phyloP scores from a whole-genome alignment of 2,329 filamentous ascomycete species.

The Simplicillium sp. region DNA sequence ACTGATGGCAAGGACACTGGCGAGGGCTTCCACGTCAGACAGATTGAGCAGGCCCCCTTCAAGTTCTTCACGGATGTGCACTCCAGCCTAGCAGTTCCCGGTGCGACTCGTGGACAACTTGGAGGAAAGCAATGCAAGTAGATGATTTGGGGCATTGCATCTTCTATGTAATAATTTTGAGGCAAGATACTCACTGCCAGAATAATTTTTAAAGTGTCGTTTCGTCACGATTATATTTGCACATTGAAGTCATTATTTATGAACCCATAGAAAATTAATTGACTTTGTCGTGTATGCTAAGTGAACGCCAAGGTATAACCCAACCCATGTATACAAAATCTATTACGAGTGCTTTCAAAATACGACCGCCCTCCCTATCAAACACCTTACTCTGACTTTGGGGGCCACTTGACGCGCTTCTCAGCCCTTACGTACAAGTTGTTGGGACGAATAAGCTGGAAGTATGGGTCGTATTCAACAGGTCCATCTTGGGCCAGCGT shows the following conservation, averaged over 20 bases:
- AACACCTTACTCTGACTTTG: slow-evolving; percentile 9
- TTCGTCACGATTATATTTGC: too few relatives aligned
- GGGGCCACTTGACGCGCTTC: slow-evolving; percentile 38
- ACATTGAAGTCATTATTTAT: too few relatives aligned
- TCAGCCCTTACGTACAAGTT: slow-evolving; percentile 44
- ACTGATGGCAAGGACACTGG: slow-evolving; percentile 20
- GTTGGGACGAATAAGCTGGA: slow-evolving; percentile 45
- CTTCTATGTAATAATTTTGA: too few relatives aligned
- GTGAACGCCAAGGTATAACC: too few relatives aligned
- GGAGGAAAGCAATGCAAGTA: slow-evolving; percentile 6
- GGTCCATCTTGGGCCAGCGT: slow-evolving; percentile 35
- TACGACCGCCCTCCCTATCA: too few relatives aligned
- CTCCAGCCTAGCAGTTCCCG: slow-evolving; percentile 35
- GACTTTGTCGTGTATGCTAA: too few relatives aligned
- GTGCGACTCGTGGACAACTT: slow-evolving; percentile 43
- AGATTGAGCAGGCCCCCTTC: slow-evolving; percentile 40
- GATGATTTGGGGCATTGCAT: too few relatives aligned
- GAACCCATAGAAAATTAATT: too few relatives aligned
- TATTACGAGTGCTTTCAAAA: too few relatives aligned
- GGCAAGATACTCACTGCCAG: too few relatives aligned
- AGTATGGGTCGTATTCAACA: slow-evolving; percentile 50
- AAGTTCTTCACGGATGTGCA: slow-evolving; percentile 45
- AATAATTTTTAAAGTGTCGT: too few relatives aligned
- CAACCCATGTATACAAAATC: too few relatives aligned
- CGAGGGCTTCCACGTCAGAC: slow-evolving; percentile 33